These are phyloP conservation scores for Caryocar brasiliense DNA, from an alignment of 441 rosid species.

Conservation along the genomic window DNA sequence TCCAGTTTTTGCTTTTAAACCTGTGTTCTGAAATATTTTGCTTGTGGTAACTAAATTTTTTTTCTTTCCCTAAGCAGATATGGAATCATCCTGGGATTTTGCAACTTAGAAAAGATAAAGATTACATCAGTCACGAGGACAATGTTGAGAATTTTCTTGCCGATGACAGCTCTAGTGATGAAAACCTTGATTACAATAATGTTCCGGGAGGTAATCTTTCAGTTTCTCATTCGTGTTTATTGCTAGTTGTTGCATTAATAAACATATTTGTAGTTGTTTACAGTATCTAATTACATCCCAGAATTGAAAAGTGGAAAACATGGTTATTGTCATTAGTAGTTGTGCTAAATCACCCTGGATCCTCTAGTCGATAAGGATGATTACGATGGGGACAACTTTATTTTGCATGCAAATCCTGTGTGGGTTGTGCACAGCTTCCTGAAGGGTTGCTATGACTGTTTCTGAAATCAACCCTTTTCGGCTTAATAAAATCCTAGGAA, in stretches of 20 bases:
- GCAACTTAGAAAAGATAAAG: conserved; percentile 82
- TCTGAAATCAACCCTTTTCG: not conserved
- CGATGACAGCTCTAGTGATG: conserved; percentile 95
- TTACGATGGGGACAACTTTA: too few species aligned
- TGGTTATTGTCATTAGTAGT: too few species aligned
- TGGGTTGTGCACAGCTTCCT: too few species aligned
- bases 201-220: conserved; percentile 59
- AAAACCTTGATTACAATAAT: conserved; percentile 68
- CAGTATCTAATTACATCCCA: too few species aligned
- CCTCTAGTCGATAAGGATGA: too few species aligned
- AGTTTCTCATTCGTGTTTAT: conserved; percentile 1
- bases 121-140: conserved; percentile 56
- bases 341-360: too few species aligned
- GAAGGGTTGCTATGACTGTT: too few species aligned
- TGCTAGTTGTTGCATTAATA: not conserved
- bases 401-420: too few species aligned
- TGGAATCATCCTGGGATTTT: conserved; percentile 99
- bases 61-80: conserved; percentile 49
- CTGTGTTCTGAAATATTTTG: not conserved
- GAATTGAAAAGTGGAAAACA: too few species aligned
- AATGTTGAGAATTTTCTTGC: conserved; percentile 56
- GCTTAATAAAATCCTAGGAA: too few species aligned
- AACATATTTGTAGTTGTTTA: too few species aligned
- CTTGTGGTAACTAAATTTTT: conserved; percentile 7
- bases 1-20: too few species aligned